These are phyloP conservation scores for Colletotrichum sp. DNA, from an alignment of 2,329 filamentous ascomycete genomes.

Conservation along the genomic window DNA sequence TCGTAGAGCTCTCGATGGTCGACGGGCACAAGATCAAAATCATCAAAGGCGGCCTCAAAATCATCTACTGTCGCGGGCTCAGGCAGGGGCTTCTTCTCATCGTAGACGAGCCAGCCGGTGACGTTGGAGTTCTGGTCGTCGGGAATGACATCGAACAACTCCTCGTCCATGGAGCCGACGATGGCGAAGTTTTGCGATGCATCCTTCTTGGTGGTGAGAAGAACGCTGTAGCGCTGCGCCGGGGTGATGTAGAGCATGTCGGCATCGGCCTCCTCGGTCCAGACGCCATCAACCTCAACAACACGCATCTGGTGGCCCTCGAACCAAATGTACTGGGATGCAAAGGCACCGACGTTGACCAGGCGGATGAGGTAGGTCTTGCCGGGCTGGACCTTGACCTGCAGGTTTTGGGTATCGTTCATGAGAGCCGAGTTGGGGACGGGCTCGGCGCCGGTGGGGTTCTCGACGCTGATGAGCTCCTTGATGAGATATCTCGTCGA, in stretches of 20 bases:
- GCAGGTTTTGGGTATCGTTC: conserved; percentile 52
- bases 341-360: conserved; percentile 58
- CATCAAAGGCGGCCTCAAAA: conserved; percentile 47
- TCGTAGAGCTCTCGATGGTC: conserved; percentile 55
- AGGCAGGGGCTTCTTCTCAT: conserved; percentile 28
- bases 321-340: conserved; percentile 51
- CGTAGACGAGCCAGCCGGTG: conserved; percentile 39
- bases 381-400: conserved; percentile 48
- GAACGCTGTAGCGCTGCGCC: conserved; percentile 54
- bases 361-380: conserved; percentile 61
- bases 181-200: conserved; percentile 53
- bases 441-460: conserved; percentile 59
- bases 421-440: conserved; percentile 58
- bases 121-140: conserved; percentile 52
- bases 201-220: conserved; percentile 51
- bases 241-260: conserved; percentile 50
- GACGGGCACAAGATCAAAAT: conserved; percentile 56
- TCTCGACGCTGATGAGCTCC: conserved; percentile 50
- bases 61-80: conserved; percentile 56
- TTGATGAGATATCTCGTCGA: conserved; percentile 54
- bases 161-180: conserved; percentile 48
- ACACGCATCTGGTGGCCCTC: conserved; percentile 50
- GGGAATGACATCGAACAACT: conserved; percentile 48
- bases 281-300: conserved; percentile 58
- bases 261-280: conserved; percentile 48